These are phyloP conservation scores for Talinum fruticosum DNA, from an alignment of 148 eudicot genomes.

Conservation along the genomic window DNA sequence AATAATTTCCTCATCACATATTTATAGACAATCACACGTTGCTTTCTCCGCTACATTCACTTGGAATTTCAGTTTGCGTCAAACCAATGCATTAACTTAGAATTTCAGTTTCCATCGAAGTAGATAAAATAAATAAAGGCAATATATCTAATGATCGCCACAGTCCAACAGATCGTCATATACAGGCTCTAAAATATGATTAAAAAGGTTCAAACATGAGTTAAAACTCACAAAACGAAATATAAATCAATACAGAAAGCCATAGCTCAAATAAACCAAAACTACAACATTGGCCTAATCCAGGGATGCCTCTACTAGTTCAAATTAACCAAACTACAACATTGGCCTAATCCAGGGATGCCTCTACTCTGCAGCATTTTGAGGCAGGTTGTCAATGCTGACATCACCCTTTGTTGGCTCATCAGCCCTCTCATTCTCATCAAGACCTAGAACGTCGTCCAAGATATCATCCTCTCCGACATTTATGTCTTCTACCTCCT, in stretches of 20 bases:
- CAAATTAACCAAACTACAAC: conserved; percentile 3
- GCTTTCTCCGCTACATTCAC: no score
- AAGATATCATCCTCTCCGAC: conserved; percentile 85
- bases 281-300: conserved; percentile 5
- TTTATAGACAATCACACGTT: no score
- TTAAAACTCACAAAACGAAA: neutral
- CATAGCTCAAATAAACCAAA: neutral
- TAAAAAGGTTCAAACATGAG: neutral
- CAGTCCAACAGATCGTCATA: neutral
- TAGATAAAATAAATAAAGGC: no score
- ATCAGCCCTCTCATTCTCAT: conserved; percentile 57
- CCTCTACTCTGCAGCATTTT: neutral
- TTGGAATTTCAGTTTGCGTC: no score
- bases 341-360: neutral
- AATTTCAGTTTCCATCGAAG: no score
- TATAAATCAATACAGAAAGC: conserved; percentile 1
- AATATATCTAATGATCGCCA: neutral
- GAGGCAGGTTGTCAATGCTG: conserved; percentile 25
- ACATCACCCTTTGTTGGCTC: conserved; percentile 48
- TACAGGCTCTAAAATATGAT: neutral
- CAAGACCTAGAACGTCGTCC: conserved; percentile 88
- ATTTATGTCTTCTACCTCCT: conserved; percentile 95
- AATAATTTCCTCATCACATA: no score
- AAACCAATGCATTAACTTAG: no score
- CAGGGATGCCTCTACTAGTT: neutral